Percentiles rank a stretch among this genome's conserved stretches.
phyloP scores from a whole-genome alignment of 768 basidiomycete genomes.

The Trichaptum fuscoviolaceum region DNA sequence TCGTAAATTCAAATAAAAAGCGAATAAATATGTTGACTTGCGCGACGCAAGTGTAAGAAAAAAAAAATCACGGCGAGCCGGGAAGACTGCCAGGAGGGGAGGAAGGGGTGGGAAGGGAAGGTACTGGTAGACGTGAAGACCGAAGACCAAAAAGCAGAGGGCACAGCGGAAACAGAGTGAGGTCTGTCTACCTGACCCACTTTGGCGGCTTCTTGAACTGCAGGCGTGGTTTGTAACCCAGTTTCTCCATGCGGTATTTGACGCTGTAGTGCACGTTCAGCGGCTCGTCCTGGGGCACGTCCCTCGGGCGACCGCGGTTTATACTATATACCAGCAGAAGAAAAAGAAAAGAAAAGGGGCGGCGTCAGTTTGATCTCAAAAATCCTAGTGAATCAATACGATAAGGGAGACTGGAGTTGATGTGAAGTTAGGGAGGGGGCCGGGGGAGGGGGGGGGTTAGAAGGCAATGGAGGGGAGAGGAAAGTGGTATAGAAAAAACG shows the following conservation, averaged over 20 bases:
- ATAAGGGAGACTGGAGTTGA: too few species aligned
- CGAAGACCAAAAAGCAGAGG: too few species aligned
- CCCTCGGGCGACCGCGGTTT: conserved; percentile 12
- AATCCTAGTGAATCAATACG: neutral
- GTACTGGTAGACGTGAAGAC: too few species aligned
- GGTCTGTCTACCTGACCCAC: conserved; percentile 18
- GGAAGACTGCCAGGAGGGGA: neutral
- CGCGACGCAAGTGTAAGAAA: too few species aligned
- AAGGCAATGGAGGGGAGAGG: neutral
- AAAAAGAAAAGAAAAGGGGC: conserved; percentile 15
- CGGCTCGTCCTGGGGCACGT: conserved; percentile 23
- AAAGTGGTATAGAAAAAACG: too few species aligned
- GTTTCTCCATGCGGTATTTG: conserved; percentile 22
- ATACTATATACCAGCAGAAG: neutral
- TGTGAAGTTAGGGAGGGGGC: too few species aligned
- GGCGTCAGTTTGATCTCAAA: conserved; percentile 20
- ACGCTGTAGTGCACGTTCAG: conserved; percentile 44
- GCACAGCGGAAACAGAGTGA: too few species aligned
- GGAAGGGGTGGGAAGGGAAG: neutral
- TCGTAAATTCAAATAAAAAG: neutral
- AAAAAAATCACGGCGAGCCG: too few species aligned
- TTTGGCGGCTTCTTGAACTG: conserved; percentile 16
- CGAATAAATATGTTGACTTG: neutral
- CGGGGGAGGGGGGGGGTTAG: too few species aligned
- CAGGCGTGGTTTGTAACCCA: conserved; percentile 25